Conservation (phyloP, 805 yeast species). For the Candida golubevii region DNA sequence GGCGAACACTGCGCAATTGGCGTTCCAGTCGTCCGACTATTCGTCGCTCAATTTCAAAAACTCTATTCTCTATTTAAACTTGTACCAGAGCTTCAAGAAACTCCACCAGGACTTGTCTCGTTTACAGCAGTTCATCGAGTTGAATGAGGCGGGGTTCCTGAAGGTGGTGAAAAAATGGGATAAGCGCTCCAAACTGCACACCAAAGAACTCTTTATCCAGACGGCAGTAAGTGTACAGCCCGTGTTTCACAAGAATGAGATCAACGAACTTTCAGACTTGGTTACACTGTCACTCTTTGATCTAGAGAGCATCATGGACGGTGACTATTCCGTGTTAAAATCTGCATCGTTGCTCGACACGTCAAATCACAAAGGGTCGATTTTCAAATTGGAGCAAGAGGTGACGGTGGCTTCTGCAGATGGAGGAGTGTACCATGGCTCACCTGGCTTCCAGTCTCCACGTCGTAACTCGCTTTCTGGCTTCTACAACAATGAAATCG, state of each 20-base stretch:
- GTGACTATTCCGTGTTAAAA: conserved; percentile 35
- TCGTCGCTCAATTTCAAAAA: conserved; percentile 43
- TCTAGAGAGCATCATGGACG: conserved; percentile 55
- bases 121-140: conserved; percentile 87
- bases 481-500: conserved; percentile 46
- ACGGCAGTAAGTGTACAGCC: conserved; percentile 97
- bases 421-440: background rate
- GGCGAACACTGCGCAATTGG: conserved; percentile 18
- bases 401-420: conserved; percentile 1
- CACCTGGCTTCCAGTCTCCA: conserved; percentile 8
- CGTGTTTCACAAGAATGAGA: conserved; percentile 85
- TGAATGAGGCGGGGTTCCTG: conserved; percentile 93
- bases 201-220: conserved; percentile 84
- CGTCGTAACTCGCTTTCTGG: conserved; percentile 18
- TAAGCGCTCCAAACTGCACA: conserved; percentile 89
- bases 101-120: conserved; percentile 85
- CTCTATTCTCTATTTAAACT: conserved; percentile 73
- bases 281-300: conserved; percentile 66
- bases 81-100: conserved; percentile 85
- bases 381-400: conserved; percentile 4
- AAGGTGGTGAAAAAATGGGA: conserved; percentile 98
- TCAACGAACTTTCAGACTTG: conserved; percentile 77
- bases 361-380: conserved; percentile 6
- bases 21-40: conserved; percentile 10
- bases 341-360: conserved; percentile 10